Evolutionary conservation across 2,329 filamentous ascomycete species (phyloP), one percentile per base, ranked within the genome.

Genomic region (Colletotrichum sansevieriae): DNA sequence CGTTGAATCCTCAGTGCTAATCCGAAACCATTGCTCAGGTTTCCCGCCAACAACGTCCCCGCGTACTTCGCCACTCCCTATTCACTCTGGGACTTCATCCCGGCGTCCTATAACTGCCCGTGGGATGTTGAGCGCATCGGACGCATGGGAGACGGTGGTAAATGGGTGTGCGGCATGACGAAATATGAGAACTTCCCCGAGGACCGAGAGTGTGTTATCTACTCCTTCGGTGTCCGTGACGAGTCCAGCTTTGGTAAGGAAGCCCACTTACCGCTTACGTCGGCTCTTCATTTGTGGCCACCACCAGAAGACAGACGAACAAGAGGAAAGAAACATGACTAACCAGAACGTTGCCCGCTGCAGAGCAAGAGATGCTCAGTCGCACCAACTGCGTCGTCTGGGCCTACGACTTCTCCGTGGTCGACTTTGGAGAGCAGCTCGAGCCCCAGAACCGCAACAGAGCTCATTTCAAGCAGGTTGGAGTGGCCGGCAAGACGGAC

Each of bases 81-180:
- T 66, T 75, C 77, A 1, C 71, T 81, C 13, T 82, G 79, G 78
- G 81, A 82, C 68, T 80, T 81, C 71, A 75, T 77, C 20, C 79
- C 78, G 4, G 75, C 80, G 2, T 75, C 78, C 1, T 82, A 78
- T 71, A 76, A 75, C 51, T 82, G 80, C 71, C 81, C 81, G 3
- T 76, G 79, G 61, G 79, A 81, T 35, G 74, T 82, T 11, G 77
- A 81, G 66, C 76, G 81, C 7, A 72, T 82, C 3, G 80, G 80
- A 3, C 72, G 75, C 4, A 71, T 80, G 7, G 80, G 80, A 35
- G 79, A 82, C 41, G 80, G 81, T n/a, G 81, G 81, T 18, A 83
- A 82, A 70, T 81, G 79, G 77, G 76, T 82, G 11, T 83, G 80
- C 71, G 80, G 80, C 41, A 79, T 81, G 77, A 76, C 75, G 6